A percentile compares a stretch with the other conserved stretches of the same genome.
These are phyloP conservation scores for Talaromyces albobiverticillius DNA, from an alignment of 2,329 filamentous ascomycete species.

Conservation along the genomic window DNA sequence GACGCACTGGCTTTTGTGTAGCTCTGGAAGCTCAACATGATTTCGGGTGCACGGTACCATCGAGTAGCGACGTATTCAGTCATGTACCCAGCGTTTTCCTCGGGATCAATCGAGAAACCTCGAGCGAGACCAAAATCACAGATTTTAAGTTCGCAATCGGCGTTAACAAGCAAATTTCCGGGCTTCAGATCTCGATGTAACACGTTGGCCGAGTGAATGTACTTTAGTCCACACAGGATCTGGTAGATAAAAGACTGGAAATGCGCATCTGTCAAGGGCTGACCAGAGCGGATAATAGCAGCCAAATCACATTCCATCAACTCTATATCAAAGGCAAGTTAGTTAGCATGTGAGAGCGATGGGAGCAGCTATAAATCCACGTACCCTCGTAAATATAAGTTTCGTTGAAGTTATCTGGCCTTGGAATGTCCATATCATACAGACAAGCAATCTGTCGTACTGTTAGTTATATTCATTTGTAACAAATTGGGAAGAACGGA, in stretches of 20 bases:
- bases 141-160: slow-evolving; percentile 99
- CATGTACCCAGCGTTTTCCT: slow-evolving; percentile 99
- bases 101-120: slow-evolving; percentile 94
- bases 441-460: slow-evolving; percentile 83
- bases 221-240: slow-evolving; percentile 97
- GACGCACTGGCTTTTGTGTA: slow-evolving; percentile 99
- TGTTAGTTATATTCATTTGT: slow-evolving; percentile 31
- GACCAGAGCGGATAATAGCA: slow-evolving; percentile 94
- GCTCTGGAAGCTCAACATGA: slow-evolving; percentile 99
- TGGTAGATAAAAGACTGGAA: slow-evolving; percentile 99
- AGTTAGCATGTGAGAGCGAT: neutral
- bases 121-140: slow-evolving; percentile 95
- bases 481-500: slow-evolving; percentile 44
- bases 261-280: slow-evolving; percentile 95
- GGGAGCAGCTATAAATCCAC: slow-evolving; percentile 20
- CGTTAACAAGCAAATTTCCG: slow-evolving; percentile 94
- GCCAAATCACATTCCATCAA: slow-evolving; percentile 99
- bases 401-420: slow-evolving; percentile 97
- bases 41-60: slow-evolving; percentile 98
- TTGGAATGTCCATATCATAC: slow-evolving; percentile 98
- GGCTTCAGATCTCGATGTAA: slow-evolving; percentile 96
- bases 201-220: slow-evolving; percentile 98
- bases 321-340: slow-evolving; percentile 54
- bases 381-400: slow-evolving; percentile 96
- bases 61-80: slow-evolving; percentile 97